These are phyloP conservation scores for Mycena capillaripes DNA, from an alignment of 768 basidiomycete species.

Conservation along the genomic window DNA sequence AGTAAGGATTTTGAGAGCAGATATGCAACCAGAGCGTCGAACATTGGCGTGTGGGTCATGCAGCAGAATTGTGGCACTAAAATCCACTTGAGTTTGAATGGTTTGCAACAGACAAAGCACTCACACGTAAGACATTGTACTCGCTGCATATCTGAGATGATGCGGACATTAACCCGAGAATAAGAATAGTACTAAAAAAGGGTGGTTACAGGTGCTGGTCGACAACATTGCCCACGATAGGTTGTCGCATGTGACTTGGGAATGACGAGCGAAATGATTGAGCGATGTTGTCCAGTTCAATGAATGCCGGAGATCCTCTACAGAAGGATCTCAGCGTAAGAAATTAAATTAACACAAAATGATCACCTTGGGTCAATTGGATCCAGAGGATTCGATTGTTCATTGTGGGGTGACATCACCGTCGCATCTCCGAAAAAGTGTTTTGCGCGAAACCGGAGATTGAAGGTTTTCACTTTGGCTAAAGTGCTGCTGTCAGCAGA, in stretches of 20 bases:
- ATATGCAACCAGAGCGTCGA: conserved; percentile 69
- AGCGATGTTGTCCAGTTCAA: conserved; percentile 72
- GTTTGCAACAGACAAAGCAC: conserved; percentile 25
- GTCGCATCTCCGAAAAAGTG: conserved; percentile 71
- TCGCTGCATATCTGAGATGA: conserved; percentile 45
- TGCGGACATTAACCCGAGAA: background rate
- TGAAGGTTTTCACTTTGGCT: conserved; percentile 68
- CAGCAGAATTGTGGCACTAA: conserved; percentile 75
- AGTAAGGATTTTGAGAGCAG: conserved; percentile 76
- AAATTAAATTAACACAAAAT: too few species aligned
- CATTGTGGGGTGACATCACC: conserved; percentile 56
- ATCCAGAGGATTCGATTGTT: conserved; percentile 55
- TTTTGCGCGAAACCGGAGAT: conserved; percentile 72
- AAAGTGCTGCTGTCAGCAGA: background rate
- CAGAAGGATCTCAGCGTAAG: conserved; percentile 40
- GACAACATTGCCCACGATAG: conserved; percentile 67
- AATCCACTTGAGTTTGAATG: conserved; percentile 22
- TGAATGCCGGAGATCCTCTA: conserved; percentile 72
- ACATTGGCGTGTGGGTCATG: conserved; percentile 85
- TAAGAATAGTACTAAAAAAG: conserved; percentile 21
- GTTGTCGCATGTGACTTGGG: conserved; percentile 67
- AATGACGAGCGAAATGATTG: conserved; percentile 71
- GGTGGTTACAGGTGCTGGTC: conserved; percentile 70
- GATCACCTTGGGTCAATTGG: conserved; percentile 56
- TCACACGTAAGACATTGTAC: conserved; percentile 59